Conservation (phyloP, 2,329 filamentous ascomycete species). For the Salinomyces thailandicus region DNA sequence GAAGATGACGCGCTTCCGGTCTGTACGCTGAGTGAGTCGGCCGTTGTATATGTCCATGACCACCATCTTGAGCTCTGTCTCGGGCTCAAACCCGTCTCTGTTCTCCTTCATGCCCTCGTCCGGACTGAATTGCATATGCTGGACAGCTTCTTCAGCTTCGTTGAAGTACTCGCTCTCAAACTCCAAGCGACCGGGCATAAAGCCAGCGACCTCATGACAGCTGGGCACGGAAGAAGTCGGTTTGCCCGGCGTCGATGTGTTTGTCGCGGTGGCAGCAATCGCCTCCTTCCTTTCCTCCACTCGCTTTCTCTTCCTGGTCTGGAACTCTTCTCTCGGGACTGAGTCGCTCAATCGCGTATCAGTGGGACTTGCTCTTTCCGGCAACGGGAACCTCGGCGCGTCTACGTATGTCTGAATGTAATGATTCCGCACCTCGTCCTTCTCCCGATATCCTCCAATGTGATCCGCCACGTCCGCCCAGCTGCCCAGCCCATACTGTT, state of each 20-base stretch:
- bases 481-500: conserved; percentile 90
- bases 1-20: conserved; percentile 93
- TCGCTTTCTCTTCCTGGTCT: conserved; percentile 78
- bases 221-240: conserved; percentile 90
- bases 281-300: conserved; percentile 88
- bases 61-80: conserved; percentile 94
- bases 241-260: conserved; percentile 77
- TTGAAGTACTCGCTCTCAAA: conserved; percentile 98
- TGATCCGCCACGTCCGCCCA: conserved; percentile 98
- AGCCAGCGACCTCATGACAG: conserved; percentile 96
- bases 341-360: conserved; percentile 69
- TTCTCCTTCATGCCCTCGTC: conserved; percentile 81
- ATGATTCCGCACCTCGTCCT: conserved; percentile 92
- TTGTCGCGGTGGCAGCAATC: conserved; percentile 69
- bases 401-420: conserved; percentile 83
- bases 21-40: conserved; percentile 76
- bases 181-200: conserved; percentile 94
- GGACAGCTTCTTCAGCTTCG: conserved; percentile 94
- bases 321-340: conserved; percentile 84
- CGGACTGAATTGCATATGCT: conserved; percentile 96
- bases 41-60: conserved; percentile 98
- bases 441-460: conserved; percentile 87
- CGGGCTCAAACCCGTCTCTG: conserved; percentile 80
- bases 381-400: conserved; percentile 73
- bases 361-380: conserved; percentile 70